These are phyloP conservation scores for Suillus occidentalis DNA, from an alignment of 768 basidiomycete species.

Conservation along the genomic window DNA sequence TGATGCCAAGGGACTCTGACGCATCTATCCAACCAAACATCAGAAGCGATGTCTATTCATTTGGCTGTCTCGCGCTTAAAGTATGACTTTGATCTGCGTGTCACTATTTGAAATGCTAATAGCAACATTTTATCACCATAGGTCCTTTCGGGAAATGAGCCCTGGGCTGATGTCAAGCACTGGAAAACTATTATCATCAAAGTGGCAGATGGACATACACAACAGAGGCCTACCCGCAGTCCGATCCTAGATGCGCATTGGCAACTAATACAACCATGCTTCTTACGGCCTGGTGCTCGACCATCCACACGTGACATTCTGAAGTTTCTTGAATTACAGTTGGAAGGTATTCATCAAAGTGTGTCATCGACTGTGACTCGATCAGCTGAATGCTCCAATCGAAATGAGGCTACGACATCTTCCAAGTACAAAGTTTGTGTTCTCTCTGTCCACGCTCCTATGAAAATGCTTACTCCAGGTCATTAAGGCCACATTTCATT, in stretches of 20 bases:
- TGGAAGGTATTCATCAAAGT: not conserved
- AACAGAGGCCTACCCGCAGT: not conserved
- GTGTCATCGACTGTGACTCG: not conserved
- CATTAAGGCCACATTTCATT: not conserved
- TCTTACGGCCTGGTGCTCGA: not conserved
- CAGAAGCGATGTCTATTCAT: constrained; percentile 10
- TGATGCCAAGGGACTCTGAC: constrained; percentile 16
- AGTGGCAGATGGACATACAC: not conserved
- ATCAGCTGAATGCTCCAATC: not conserved
- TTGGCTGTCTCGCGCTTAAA: constrained; percentile 28
- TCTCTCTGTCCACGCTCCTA: not conserved
- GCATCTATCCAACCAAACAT: not conserved
- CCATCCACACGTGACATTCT: not conserved
- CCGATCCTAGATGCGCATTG: not conserved
- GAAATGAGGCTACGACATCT: not conserved
- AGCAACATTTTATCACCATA: not conserved
- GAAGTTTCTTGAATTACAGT: not conserved
- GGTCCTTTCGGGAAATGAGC: constrained; percentile 4
- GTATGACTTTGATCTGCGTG: not conserved
- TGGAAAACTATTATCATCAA: not conserved
- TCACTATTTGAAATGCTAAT: not conserved
- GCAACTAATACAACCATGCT: constrained; percentile 1
- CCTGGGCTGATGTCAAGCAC: not conserved
- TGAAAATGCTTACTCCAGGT: not conserved
- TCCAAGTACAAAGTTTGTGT: not conserved